These are phyloP conservation scores for Thymus quinquecostatus DNA, from an alignment of 257 asterid species.

Conservation along the genomic window DNA sequence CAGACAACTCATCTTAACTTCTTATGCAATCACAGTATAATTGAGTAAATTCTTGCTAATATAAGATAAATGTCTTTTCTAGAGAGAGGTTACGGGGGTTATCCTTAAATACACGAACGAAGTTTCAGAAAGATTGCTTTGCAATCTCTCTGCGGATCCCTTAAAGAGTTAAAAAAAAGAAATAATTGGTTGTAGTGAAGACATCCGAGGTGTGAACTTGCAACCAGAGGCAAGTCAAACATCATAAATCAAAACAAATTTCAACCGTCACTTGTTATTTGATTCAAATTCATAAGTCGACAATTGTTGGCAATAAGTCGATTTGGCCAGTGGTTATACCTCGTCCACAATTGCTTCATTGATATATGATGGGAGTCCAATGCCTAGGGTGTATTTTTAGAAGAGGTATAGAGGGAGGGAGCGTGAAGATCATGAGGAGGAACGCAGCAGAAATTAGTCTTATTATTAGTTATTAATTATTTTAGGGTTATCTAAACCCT, in stretches of 20 bases:
- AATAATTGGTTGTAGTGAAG: slow-evolving; percentile 11
- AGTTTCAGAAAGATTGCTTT: slow-evolving; percentile 4
- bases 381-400: no score
- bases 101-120: slow-evolving; percentile 8
- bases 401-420: no score
- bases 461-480: no score
- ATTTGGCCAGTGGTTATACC: background rate
- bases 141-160: background rate
- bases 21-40: slow-evolving; percentile 10
- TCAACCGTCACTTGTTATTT: background rate
- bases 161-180: background rate
- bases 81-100: background rate
- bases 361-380: background rate
- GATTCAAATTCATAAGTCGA: background rate
- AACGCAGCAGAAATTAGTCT: no score
- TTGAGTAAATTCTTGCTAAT: slow-evolving; percentile 11
- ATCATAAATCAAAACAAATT: no score
- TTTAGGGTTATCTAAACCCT: no score
- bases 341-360: slow-evolving; percentile 1
- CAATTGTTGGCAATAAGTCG: background rate
- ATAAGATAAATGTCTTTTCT: background rate
- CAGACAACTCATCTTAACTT: slow-evolving; percentile 3
- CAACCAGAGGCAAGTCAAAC: slow-evolving; percentile 3
- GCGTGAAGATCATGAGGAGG: no score
- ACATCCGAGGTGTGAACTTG: slow-evolving; percentile 8